Evolutionary conservation across 2,329 filamentous ascomycete genomes (phyloP).

Genomic region (Arthrobotrys iridis): DNA sequence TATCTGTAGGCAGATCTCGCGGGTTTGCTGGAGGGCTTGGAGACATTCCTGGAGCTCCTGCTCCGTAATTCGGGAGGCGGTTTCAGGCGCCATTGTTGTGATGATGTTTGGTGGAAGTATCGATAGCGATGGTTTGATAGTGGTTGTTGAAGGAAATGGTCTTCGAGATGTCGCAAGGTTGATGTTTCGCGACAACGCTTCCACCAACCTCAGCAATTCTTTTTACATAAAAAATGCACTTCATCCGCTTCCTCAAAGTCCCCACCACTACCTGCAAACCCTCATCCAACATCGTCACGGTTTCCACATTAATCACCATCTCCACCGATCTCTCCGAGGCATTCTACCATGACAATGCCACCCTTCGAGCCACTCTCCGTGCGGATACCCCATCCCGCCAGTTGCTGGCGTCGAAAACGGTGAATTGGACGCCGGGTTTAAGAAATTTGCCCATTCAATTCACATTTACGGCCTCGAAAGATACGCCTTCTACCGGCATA

Average conservation of each 20-base stretch:
- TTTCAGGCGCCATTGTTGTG: conserved; percentile 43
- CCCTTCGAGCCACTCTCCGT: conserved; percentile 52
- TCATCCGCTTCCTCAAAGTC: conserved; percentile 75
- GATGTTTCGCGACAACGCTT: neutral
- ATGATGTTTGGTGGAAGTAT: neutral
- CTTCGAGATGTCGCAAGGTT: neutral
- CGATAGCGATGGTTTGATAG: neutral
- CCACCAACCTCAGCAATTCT: neutral
- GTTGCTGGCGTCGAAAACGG: conserved; percentile 41
- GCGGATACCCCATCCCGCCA: conserved; percentile 19
- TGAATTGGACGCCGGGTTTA: conserved; percentile 56
- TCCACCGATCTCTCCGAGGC: conserved; percentile 76
- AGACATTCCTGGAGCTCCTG: conserved; percentile 57
- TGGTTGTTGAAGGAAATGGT: neutral
- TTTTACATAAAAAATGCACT: conserved; percentile 66
- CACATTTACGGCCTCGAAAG: conserved; percentile 16
- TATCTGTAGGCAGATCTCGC: conserved; percentile 56
- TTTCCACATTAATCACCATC: conserved; percentile 70
- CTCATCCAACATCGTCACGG: conserved; percentile 60
- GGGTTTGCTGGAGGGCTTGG: conserved; percentile 55
- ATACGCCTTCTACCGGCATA: conserved; percentile 13
- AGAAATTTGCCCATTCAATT: conserved; percentile 55
- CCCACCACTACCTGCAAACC: conserved; percentile 63
- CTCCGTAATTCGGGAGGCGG: conserved; percentile 52
- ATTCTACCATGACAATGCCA: conserved; percentile 61